Conservation (phyloP, 106 monocot genomes). For the Dendrobium nobile region DNA sequence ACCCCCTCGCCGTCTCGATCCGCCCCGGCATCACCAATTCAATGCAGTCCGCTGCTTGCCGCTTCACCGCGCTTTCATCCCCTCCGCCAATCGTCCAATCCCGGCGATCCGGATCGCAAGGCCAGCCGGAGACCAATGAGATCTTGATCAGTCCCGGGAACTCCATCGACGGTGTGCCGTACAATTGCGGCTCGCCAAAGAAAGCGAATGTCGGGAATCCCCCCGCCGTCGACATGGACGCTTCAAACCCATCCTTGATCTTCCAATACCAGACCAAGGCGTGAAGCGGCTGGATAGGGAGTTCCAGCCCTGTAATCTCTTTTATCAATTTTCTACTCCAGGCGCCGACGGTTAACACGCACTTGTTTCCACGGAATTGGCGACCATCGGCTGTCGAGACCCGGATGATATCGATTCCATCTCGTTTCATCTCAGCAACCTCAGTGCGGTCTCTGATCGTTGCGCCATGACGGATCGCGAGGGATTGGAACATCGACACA, state of each 20-base stretch:
- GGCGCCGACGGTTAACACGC: slow-evolving; percentile 67
- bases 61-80: slow-evolving; percentile 1
- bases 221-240: slow-evolving; percentile 17
- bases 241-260: slow-evolving; percentile 27
- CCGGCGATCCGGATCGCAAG: slow-evolving; percentile 68
- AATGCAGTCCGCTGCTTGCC: slow-evolving; percentile 42
- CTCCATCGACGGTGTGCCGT: slow-evolving; percentile 81
- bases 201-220: slow-evolving; percentile 86
- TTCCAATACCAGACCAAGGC: slow-evolving; percentile 80
- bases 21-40: slow-evolving; percentile 28
- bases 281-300: slow-evolving; percentile 74
- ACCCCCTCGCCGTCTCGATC: slow-evolving; percentile 37
- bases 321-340: slow-evolving; percentile 59
- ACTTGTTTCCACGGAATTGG: slow-evolving; percentile 35
- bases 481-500: slow-evolving; percentile 82
- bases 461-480: slow-evolving; percentile 51
- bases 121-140: slow-evolving; percentile 44
- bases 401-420: neutral
- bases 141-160: slow-evolving; percentile 89
- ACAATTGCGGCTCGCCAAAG: slow-evolving; percentile 63
- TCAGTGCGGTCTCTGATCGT: slow-evolving; percentile 45
- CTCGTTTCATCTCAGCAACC: slow-evolving; percentile 28
- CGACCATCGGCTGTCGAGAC: slow-evolving; percentile 30
- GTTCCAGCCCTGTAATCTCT: slow-evolving; percentile 10
- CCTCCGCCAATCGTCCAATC: slow-evolving; percentile 33